Evolutionary conservation across 1,284 basidiomycete species (phyloP), one percentile per base, ranked within the genome.

Genomic region (Sparassis latifolia): DNA sequence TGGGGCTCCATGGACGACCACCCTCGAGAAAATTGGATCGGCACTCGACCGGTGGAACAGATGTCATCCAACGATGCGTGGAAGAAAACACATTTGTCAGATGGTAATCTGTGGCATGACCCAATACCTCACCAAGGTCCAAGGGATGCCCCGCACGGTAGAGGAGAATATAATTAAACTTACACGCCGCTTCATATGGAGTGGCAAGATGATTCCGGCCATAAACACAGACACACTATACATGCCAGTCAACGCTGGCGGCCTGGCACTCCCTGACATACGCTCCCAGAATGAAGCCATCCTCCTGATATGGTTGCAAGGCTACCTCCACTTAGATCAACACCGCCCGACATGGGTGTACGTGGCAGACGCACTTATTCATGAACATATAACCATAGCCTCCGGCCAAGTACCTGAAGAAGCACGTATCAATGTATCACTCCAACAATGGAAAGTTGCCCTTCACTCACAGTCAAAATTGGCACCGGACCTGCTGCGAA

Each of bases 81-180:
- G 58, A 2, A 57, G 56, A 42, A 29, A 42, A 10, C 48, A 60
- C 1, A 49, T 67, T 0, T 30, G 62, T 1, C 53, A 66, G 31
- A 58, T 57, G 54, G 28, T 57, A 0, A 42, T 63, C 0, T 61
- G 57, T 0, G 57, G 60, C 0, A 58, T 48, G 45, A 56, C 59
- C 0, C 64, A 62, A 45, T 69, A 59, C 59, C 62, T 64, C 0
- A 55, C 65, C 0, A 54, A 51, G 10, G 65, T 57, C 0, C 61
- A 65, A 42, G 52, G 58, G 0, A 65, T 66, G 62, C 66, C 60
- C 3, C 5, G 33, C 10, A 4, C n/a, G 0, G 45, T 60, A 4
- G 43, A 54, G 27, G 42, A 41, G 4, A 3, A 10, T 5, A 33
- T 58, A 29, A 0, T 10, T 10, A 1, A 47, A 38, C 7, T 3